phyloP scores from a whole-genome alignment of 1,284 basidiomycete species.

The Ustilago xerochloae region DNA sequence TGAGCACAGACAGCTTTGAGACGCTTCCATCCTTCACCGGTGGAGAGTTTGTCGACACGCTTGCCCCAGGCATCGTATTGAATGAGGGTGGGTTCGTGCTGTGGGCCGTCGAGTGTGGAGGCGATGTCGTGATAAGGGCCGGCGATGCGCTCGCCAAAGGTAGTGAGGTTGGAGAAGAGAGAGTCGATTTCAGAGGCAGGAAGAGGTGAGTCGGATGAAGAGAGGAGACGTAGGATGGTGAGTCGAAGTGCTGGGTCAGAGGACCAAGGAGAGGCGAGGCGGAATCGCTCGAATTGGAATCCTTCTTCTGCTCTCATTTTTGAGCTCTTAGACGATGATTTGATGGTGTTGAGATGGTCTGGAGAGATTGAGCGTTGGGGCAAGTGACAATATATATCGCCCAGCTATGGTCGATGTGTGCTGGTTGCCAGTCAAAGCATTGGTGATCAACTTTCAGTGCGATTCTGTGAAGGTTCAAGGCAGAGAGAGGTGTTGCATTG shows the following conservation, averaged over 20 bases:
- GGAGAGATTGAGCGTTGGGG: not conserved
- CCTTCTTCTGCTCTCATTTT: constrained; percentile 49
- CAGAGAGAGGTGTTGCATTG: too few relatives aligned
- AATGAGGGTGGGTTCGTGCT: constrained; percentile 46
- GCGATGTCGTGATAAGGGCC: constrained; percentile 33
- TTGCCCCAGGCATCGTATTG: constrained; percentile 59
- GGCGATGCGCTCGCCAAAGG: constrained; percentile 21
- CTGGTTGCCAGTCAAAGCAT: too few relatives aligned
- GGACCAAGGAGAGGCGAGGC: constrained; percentile 42
- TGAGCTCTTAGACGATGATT: not conserved
- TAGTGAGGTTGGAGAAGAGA: constrained; percentile 24
- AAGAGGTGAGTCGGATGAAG: constrained; percentile 11
- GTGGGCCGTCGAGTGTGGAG: constrained; percentile 32
- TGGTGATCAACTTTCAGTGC: too few relatives aligned
- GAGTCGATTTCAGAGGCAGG: constrained; percentile 5
- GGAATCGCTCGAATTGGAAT: constrained; percentile 46
- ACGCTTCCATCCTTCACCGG: constrained; percentile 52
- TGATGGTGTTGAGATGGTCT: too few relatives aligned
- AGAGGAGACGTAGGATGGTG: constrained; percentile 41
- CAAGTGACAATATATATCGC: not conserved
- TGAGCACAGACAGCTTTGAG: constrained; percentile 32
- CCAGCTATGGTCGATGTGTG: not conserved
- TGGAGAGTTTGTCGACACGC: constrained; percentile 51
- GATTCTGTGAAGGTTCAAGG: too few relatives aligned
- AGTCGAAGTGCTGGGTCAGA: constrained; percentile 39